Percentiles rank a stretch among this genome's conserved stretches.
Conservation (phyloP, 1,284 basidiomycete genomes). For the Apiotrichum siamense region DNA sequence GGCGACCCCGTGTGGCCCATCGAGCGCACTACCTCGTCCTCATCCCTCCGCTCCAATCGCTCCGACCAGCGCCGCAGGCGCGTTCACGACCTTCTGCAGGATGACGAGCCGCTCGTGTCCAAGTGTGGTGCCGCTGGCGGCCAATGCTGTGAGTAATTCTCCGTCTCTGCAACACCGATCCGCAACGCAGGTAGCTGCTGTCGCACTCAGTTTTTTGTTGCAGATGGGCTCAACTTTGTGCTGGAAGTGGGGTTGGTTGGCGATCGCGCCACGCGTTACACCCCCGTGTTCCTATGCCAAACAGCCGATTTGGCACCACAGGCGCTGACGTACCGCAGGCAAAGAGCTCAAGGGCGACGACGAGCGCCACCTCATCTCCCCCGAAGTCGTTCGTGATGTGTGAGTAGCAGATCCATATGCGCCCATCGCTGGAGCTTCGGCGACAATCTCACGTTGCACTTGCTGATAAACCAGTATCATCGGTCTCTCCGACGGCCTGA, state of each 20-base stretch:
- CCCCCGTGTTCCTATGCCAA: too few species aligned
- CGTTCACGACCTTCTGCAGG: slow-evolving; percentile 28
- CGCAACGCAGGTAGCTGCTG: too few species aligned
- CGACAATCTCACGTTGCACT: background rate
- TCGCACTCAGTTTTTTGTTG: too few species aligned
- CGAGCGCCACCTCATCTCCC: slow-evolving; percentile 47
- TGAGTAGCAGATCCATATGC: slow-evolving; percentile 21
- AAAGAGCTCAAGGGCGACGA: slow-evolving; percentile 49
- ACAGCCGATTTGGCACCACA: background rate
- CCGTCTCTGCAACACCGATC: too few species aligned
- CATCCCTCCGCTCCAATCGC: slow-evolving; percentile 9
- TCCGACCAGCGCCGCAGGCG: slow-evolving; percentile 9
- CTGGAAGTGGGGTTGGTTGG: too few species aligned
- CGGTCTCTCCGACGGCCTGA: slow-evolving; percentile 91
- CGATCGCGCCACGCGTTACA: background rate
- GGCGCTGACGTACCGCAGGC: slow-evolving; percentile 21
- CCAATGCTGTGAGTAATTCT: slow-evolving; percentile 37
- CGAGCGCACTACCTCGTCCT: slow-evolving; percentile 12
- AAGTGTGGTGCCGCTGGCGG: slow-evolving; percentile 40
- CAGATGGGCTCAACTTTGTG: too few species aligned
- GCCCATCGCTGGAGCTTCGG: background rate
- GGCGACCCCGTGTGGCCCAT: slow-evolving; percentile 16
- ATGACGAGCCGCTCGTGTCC: slow-evolving; percentile 34
- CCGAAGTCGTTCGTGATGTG: slow-evolving; percentile 49
- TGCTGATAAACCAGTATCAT: slow-evolving; percentile 61